Percentiles rank a stretch among this genome's conserved stretches.
These are phyloP conservation scores for Neocucurbitaria cava DNA, from an alignment of 2,329 filamentous ascomycete species.

Conservation along the genomic window DNA sequence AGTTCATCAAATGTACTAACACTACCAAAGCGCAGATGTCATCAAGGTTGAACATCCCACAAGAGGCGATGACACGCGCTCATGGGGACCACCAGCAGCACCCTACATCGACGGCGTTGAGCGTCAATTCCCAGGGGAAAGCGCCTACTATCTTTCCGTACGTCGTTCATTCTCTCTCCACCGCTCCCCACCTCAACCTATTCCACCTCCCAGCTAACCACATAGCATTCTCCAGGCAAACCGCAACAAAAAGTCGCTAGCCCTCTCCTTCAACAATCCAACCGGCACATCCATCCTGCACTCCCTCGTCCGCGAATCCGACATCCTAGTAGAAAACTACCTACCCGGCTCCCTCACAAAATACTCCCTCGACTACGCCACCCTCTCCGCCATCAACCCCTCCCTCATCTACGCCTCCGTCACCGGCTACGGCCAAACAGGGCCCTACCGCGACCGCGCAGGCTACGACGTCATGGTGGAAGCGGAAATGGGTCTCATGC, in stretches of 20 bases:
- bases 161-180: conserved; percentile 4
- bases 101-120: conserved; percentile 68
- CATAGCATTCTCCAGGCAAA: conserved; percentile 71
- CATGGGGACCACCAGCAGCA: conserved; percentile 95
- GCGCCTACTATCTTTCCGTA: conserved; percentile 92
- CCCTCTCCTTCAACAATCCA: conserved; percentile 84
- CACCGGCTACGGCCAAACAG: conserved; percentile 94
- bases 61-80: conserved; percentile 89
- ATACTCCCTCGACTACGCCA: conserved; percentile 87
- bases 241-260: conserved; percentile 95
- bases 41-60: conserved; percentile 96
- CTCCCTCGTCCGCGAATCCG: conserved; percentile 79
- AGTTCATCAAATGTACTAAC: conserved; percentile 8
- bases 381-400: conserved; percentile 80
- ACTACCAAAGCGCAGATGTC: conserved; percentile 75
- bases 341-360: conserved; percentile 86
- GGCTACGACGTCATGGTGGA: conserved; percentile 99
- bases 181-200: not conserved
- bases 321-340: conserved; percentile 96
- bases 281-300: conserved; percentile 86
- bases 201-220: too few species aligned
- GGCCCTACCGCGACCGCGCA: conserved; percentile 82
- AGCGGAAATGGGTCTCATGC: conserved; percentile 97
- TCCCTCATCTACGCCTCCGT: conserved; percentile 91
- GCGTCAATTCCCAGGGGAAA: conserved; percentile 81